Percentiles rank a stretch among this genome's conserved stretches.
Evolutionary conservation across 2,329 filamentous ascomycete genomes (phyloP).

Genomic region (Epichloe aotearoae): DNA sequence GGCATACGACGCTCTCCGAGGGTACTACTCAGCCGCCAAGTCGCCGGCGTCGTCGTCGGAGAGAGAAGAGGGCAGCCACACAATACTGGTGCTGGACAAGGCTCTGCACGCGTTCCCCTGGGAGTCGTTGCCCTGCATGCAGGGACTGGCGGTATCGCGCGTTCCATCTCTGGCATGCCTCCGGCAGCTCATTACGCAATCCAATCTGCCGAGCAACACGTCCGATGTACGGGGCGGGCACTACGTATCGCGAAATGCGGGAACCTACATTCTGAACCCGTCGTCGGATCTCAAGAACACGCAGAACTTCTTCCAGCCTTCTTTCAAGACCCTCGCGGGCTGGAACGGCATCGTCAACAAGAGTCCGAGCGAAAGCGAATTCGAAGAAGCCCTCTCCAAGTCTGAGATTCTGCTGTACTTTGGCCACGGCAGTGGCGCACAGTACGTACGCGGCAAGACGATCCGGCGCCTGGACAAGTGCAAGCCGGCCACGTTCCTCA

Average conservation of each 20-base stretch:
- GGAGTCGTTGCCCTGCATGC: slow-evolving; percentile 85
- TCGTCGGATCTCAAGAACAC: slow-evolving; percentile 72
- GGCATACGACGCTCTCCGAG: slow-evolving; percentile 67
- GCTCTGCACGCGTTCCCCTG: slow-evolving; percentile 83
- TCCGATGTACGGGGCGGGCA: slow-evolving; percentile 27
- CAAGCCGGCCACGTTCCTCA: slow-evolving; percentile 66
- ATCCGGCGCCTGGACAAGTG: slow-evolving; percentile 68
- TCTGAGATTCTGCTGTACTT: slow-evolving; percentile 81
- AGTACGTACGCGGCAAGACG: slow-evolving; percentile 80
- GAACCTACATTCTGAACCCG: slow-evolving; percentile 81
- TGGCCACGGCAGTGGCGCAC: slow-evolving; percentile 85
- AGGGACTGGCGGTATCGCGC: slow-evolving; percentile 66
- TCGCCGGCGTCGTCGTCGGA: slow-evolving; percentile 20
- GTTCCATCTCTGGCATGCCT: slow-evolving; percentile 79
- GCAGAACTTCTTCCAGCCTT: slow-evolving; percentile 55
- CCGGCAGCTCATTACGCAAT: slow-evolving; percentile 56
- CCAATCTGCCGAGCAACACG: slow-evolving; percentile 10
- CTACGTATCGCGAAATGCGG: slow-evolving; percentile 40
- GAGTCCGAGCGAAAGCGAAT: slow-evolving; percentile 63
- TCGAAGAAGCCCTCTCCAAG: slow-evolving; percentile 50
- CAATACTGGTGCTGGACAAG: slow-evolving; percentile 84
- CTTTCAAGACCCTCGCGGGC: slow-evolving; percentile 49
- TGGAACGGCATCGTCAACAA: slow-evolving; percentile 61
- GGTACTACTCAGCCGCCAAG: slow-evolving; percentile 51
- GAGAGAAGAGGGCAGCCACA: slow-evolving; percentile 45